Evolutionary conservation across 1,284 basidiomycete genomes (phyloP).

Genomic region (Sporisorium scitamineum): DNA sequence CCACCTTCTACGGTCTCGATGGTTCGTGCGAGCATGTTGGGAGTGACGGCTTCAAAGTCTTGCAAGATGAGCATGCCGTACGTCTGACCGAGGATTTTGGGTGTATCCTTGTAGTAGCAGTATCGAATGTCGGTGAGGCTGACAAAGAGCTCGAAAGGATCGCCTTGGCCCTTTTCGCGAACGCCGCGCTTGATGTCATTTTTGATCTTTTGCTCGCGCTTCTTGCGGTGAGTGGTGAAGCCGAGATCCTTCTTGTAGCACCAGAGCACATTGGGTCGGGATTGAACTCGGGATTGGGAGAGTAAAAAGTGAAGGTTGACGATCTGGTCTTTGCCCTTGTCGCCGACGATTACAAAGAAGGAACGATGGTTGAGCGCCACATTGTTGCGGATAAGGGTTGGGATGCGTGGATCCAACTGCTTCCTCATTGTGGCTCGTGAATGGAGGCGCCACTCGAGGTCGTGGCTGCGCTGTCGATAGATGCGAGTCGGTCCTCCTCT

Average conservation of each 20-base stretch:
- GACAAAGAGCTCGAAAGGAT: conserved; percentile 98
- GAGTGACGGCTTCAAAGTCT: conserved; percentile 98
- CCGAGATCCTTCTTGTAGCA: conserved; percentile 68
- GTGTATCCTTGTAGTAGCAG: conserved; percentile 70
- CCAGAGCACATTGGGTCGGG: conserved; percentile 64
- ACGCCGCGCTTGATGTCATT: conserved; percentile 79
- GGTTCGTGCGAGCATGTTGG: conserved; percentile 94
- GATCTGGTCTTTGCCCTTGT: conserved; percentile 93
- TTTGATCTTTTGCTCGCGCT: conserved; percentile 72
- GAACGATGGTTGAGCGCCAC: conserved; percentile 85
- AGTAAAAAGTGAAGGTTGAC: conserved; percentile 92
- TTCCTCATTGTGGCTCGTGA: conserved; percentile 59
- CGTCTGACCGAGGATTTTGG: conserved; percentile 83
- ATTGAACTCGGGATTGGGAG: conserved; percentile 60
- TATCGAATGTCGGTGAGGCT: conserved; percentile 99
- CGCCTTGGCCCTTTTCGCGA: conserved; percentile 89
- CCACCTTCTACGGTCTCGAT: conserved; percentile 99
- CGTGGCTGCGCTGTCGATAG: conserved; percentile 1
- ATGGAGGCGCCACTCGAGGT: conserved; percentile 7
- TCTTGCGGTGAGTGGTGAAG: conserved; percentile 86
- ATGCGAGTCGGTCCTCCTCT: neutral
- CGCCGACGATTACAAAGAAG: conserved; percentile 96
- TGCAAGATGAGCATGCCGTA: conserved; percentile 98
- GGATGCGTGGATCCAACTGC: conserved; percentile 83
- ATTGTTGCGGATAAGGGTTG: conserved; percentile 91